Evolutionary conservation across 495 filamentous ascomycete species (phyloP), one percentile per base, ranked within the genome.

Genomic region (Thozetella sp.): DNA sequence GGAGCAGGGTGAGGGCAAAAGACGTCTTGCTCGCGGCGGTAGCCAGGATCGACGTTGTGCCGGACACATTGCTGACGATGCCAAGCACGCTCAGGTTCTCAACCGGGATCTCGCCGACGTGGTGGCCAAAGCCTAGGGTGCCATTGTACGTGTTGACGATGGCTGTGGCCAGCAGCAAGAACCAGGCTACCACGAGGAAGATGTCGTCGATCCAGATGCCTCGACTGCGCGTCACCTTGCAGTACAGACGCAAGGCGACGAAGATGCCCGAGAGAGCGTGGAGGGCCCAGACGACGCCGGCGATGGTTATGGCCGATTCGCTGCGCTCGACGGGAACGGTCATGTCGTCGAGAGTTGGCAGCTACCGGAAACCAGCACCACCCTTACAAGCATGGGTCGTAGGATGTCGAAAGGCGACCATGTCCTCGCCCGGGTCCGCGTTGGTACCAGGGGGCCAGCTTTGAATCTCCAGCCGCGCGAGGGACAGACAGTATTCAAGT

Each of bases 21-120:
- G 60, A 56, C n/a, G 61, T 60, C 51, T 66, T 66, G 52, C 67
- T 68, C 57, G 56, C 66, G 12, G 63, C 61, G 3, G 63, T 63
- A 1, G 66, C 63, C 17, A 71, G 55, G 20, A 70, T 34, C 3
- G 64, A 62, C 19, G 62, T 50, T 40, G 66, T 65, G 25, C 63
- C 70, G 3, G 55, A 57, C 13, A 67, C 34, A 51, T 56, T 62
- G 53, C 62, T 61, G 27, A 62, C 25, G 51, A 72, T 43, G 25
- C 53, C 45, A 25, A 72, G 37, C 1, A 24, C 22, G 0, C 20
- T 0, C 23, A 64, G 2, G 54, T 70, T 68, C 25, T 64, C 58
- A 12, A 46, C 2, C 0, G 59, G 61, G 1, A 72, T 24, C 10
- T 64, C 46, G 2, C 4, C 2, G 2, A 17, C 12, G 9, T 57